Conservation (phyloP, 352 stramenopile species). For the Globisporangium heterothallicum region DNA sequence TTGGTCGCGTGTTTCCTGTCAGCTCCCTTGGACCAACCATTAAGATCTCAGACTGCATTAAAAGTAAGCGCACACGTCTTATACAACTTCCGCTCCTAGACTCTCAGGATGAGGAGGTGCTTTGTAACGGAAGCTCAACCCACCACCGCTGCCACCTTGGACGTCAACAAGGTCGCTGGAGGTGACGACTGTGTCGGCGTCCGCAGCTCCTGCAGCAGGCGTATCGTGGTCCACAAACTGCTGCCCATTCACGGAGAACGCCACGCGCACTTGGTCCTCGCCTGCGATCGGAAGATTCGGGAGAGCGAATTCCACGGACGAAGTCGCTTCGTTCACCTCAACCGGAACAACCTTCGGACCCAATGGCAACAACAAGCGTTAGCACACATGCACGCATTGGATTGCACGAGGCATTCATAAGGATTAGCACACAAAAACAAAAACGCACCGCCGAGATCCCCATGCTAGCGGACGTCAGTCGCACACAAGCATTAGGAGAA, state of each 20-base stretch:
- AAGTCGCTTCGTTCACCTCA: slow-evolving; percentile 11
- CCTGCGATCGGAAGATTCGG: slow-evolving; percentile 8
- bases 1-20: slow-evolving; percentile 59
- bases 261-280: slow-evolving; percentile 11
- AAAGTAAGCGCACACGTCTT: too few species aligned
- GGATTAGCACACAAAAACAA: not conserved
- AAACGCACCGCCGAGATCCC: slow-evolving; percentile 20
- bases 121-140: slow-evolving; percentile 11
- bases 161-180: too few species aligned
- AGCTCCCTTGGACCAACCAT: too few species aligned
- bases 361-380: not conserved
- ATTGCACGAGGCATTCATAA: not conserved
- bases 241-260: slow-evolving; percentile 15
- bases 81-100: too few species aligned
- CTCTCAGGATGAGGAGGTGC: not conserved
- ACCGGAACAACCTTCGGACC: slow-evolving; percentile 11
- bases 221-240: slow-evolving; percentile 10
- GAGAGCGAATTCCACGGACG: slow-evolving; percentile 11
- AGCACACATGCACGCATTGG: too few species aligned
- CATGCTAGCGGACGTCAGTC: slow-evolving; percentile 13
- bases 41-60: too few species aligned
- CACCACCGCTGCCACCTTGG: too few species aligned
- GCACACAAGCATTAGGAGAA: slow-evolving; percentile 12
- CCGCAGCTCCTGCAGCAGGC: not conserved
- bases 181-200: too few species aligned